Conservation (phyloP, 441 rosid species). For the Dalechampia spathulata region DNA sequence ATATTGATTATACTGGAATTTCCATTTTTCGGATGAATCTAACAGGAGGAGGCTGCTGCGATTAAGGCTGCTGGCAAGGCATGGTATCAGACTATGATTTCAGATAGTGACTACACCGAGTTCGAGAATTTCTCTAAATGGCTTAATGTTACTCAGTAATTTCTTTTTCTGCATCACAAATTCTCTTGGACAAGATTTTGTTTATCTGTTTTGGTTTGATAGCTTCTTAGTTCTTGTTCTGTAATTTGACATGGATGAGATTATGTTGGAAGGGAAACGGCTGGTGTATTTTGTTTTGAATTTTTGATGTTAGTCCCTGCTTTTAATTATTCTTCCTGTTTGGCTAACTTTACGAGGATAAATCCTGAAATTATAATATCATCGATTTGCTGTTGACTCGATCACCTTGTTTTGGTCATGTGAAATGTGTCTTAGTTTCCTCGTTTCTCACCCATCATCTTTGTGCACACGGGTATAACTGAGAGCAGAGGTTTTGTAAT, state of each 20-base stretch:
- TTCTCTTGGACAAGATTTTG: constrained; percentile 6
- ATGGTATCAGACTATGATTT: constrained; percentile 88
- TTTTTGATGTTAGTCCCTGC: not conserved
- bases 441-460: too few species aligned
- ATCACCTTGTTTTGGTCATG: too few species aligned
- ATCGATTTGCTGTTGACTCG: too few species aligned
- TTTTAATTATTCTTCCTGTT: not conserved
- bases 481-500: too few species aligned
- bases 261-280: not conserved
- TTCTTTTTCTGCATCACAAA: not conserved
- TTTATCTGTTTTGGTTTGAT: constrained; percentile 6
- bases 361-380: too few species aligned
- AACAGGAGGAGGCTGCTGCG: constrained; percentile 77
- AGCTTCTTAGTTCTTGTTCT: not conserved
- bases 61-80: constrained; percentile 81
- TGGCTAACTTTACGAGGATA: too few species aligned
- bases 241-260: constrained; percentile 12
- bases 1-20: too few species aligned
- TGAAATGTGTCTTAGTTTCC: too few species aligned
- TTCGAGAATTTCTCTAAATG: constrained; percentile 91
- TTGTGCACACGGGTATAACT: too few species aligned
- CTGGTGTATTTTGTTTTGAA: not conserved
- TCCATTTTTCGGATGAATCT: too few species aligned
- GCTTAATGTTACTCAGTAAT: constrained; percentile 85
- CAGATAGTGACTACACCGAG: constrained; percentile 88